Evolutionary conservation across 2,329 filamentous ascomycete genomes (phyloP).

Genomic region (Trichoderma atroviride): DNA sequence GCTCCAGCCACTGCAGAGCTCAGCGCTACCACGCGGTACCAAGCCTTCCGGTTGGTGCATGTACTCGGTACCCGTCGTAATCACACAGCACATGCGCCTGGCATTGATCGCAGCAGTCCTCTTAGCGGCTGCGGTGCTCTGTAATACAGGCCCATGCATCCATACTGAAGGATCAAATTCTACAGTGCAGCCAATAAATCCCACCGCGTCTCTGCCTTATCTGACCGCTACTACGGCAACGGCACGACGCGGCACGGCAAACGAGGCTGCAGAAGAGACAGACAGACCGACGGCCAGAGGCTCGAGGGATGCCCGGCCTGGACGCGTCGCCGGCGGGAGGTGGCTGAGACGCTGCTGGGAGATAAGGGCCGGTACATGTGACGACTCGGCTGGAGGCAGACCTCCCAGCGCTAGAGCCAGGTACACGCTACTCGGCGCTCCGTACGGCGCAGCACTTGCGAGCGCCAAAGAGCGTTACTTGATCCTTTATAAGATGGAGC

Average conservation of each 20-base stretch:
- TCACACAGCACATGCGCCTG: neutral
- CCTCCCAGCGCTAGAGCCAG: conserved; percentile 4
- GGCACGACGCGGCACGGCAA: neutral
- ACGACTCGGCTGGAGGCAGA: neutral
- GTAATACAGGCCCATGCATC: neutral
- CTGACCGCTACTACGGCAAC: conserved; percentile 11
- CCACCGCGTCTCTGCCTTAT: neutral
- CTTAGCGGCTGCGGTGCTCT: neutral
- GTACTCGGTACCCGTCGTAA: neutral
- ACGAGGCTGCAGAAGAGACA: neutral
- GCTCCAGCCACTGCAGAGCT: neutral
- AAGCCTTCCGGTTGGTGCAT: neutral
- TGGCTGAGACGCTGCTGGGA: conserved; percentile 23
- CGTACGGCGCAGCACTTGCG: neutral
- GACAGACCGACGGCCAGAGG: neutral
- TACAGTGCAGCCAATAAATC: neutral
- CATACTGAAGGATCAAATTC: neutral
- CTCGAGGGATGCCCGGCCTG: conserved; percentile 1
- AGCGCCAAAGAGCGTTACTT: conserved; percentile 7
- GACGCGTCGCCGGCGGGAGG: conserved; percentile 25
- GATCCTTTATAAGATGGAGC: conserved; percentile 21
- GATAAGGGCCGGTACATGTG: conserved; percentile 21
- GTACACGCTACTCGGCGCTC: conserved; percentile 12
- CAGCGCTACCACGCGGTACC: neutral
- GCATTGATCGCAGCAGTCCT: neutral